phyloP scores from a whole-genome alignment of 768 basidiomycete species.

The Panaeolus cyanescens region DNA sequence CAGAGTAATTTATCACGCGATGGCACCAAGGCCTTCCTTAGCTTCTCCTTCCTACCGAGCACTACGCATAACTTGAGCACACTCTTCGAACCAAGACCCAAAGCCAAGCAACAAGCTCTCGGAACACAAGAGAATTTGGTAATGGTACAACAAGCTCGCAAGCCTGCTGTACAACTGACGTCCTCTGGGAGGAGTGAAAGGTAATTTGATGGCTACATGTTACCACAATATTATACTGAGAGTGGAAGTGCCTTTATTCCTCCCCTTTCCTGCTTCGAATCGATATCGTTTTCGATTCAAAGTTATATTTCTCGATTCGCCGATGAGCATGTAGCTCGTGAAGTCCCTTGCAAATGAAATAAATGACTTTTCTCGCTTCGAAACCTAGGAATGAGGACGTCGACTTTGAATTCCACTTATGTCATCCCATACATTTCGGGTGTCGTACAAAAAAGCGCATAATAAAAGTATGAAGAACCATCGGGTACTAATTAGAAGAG shows the following conservation, averaged over 20 bases:
- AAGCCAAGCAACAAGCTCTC: neutral
- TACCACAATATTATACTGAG: neutral
- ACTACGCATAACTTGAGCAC: no score
- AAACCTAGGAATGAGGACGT: no score
- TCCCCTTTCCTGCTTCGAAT: neutral
- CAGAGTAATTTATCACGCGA: no score
- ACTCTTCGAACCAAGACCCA: neutral
- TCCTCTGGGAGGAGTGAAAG: neutral
- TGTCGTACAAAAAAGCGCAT: neutral
- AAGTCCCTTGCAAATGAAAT: neutral
- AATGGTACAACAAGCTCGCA: neutral
- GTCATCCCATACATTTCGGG: slow-evolving; percentile 1
- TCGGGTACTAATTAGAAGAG: no score
- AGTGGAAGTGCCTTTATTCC: neutral
- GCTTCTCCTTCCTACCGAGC: no score
- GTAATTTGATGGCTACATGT: neutral
- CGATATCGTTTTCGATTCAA: neutral
- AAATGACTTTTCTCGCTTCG: neutral
- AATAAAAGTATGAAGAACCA: no score
- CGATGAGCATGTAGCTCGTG: neutral
- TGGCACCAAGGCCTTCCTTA: no score
- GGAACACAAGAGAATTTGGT: neutral
- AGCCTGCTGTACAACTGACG: neutral
- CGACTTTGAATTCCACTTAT: neutral
- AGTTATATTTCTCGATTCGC: neutral